phyloP scores from a whole-genome alignment of 768 basidiomycete species.

The Podaxis sp. region DNA sequence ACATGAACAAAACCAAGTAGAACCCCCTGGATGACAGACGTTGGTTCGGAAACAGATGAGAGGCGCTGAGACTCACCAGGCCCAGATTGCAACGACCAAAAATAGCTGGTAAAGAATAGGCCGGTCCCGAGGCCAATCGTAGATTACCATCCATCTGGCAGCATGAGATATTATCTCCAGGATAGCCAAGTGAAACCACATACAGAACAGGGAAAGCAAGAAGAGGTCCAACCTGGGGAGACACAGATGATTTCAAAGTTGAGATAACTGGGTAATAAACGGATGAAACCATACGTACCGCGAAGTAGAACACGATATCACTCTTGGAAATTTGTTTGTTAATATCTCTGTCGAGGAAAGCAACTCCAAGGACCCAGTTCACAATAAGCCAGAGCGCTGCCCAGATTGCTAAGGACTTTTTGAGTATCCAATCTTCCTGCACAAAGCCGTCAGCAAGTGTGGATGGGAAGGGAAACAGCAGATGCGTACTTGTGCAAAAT shows the following conservation, averaged over 20 bases:
- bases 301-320: constrained; percentile 66
- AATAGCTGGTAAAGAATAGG: constrained; percentile 60
- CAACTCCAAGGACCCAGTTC: constrained; percentile 67
- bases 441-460: background rate
- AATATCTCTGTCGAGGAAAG: constrained; percentile 34
- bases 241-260: background rate
- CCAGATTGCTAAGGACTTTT: constrained; percentile 65
- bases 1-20: constrained; percentile 60
- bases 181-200: constrained; percentile 17
- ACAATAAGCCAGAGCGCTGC: constrained; percentile 62
- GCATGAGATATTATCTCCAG: background rate
- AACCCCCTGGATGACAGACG: constrained; percentile 41
- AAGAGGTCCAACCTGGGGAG: constrained; percentile 49
- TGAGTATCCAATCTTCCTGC: constrained; percentile 73
- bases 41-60: constrained; percentile 15
- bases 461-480: background rate
- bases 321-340: constrained; percentile 28
- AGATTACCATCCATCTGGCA: constrained; percentile 56
- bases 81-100: constrained; percentile 59
- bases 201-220: constrained; percentile 62
- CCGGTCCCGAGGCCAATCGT: constrained; percentile 70
- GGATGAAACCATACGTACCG: constrained; percentile 25
- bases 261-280: background rate
- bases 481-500: constrained; percentile 39
- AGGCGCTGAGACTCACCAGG: constrained; percentile 43